phyloP scores from a whole-genome alignment of 2,329 filamentous ascomycete genomes.

The Chaetomium sp. region DNA sequence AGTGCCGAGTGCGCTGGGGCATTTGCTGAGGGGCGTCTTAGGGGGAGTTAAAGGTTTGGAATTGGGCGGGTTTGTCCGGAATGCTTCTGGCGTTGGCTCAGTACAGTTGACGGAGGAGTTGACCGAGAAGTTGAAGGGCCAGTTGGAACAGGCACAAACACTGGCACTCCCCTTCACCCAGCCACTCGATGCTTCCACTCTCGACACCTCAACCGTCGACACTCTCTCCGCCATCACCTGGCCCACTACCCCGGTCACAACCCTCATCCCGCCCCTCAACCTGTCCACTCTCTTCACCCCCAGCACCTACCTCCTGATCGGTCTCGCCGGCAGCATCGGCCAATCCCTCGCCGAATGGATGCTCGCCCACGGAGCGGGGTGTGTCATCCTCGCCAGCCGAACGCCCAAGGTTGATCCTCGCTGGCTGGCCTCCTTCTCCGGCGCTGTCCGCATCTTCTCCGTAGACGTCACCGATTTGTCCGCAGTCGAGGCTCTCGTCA shows the following conservation, averaged over 20 bases:
- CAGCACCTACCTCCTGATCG: conserved; percentile 31
- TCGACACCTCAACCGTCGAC: background rate
- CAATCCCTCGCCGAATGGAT: conserved; percentile 36
- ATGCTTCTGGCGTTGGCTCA: background rate
- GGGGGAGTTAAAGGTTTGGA: no score
- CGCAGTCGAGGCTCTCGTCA: background rate
- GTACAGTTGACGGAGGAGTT: background rate
- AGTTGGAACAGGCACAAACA: background rate
- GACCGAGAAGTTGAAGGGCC: no score
- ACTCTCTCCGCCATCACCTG: no score
- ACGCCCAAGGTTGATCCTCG: conserved; percentile 29
- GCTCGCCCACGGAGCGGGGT: conserved; percentile 31
- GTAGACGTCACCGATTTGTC: background rate
- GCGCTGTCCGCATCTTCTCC: background rate
- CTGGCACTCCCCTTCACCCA: background rate
- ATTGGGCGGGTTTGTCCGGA: no score
- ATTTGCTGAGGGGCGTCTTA: no score
- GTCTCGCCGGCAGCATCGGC: conserved; percentile 31
- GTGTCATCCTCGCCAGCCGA: conserved; percentile 35
- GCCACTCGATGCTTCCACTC: background rate
- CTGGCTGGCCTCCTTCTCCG: background rate
- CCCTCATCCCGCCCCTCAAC: background rate
- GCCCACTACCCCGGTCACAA: background rate
- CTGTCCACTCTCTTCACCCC: background rate
- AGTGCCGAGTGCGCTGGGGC: no score